Base-by-base conservation (phyloP, 768 basidiomycete species). In the Lyophyllum decastes region DNA sequence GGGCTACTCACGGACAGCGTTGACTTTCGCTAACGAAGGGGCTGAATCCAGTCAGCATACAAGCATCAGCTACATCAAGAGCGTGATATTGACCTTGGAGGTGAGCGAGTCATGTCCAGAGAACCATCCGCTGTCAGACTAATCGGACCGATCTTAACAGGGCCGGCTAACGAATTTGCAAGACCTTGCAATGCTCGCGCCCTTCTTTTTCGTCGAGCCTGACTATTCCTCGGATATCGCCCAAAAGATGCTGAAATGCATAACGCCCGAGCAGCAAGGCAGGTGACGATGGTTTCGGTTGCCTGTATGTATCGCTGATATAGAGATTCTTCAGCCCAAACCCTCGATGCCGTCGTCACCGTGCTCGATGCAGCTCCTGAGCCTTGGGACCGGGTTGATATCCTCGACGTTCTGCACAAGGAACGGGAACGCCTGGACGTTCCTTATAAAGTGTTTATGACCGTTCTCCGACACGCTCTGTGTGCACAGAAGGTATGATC, bases 131-230 rank as follows among this genome's bases (percentile, higher is more conserved):
- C 12, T 11, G 16, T 14, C 19, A 14, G 19, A 4, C 27, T 60
- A 9, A 45, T 22, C 24, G 12, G 26, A 46, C 45, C 19, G n/a
- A 12, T 30, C 30, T 4, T 30, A 19, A 51, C 57, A 93, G 88
- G 86, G 87, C 49, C 87, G 93, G 16, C 70, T 90, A 17, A 80
- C 78, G 7, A 92, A 85, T 52, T 67, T 96, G 19, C 77, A 80
- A 38, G 94, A 96, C 61, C 78, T 97, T 35, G 82, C 89, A 0
- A 64, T 68, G 1, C 76, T 86, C 22, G 88, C 85, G 0, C 84
- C 89, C 0, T 96, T 88, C 70, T 85, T 96, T 72, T 98, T 97
- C 69, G 70, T 82, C 17, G 82, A 85, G 3, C 92, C 92, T 0
- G 76, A 89, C 51, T 80, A 85, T 54, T 50, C 72, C 0, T 77